A percentile compares a stretch with the other conserved stretches of the same genome.
phyloP scores from a whole-genome alignment of 2,329 filamentous ascomycete species.

The Colletotrichum brevisporum region DNA sequence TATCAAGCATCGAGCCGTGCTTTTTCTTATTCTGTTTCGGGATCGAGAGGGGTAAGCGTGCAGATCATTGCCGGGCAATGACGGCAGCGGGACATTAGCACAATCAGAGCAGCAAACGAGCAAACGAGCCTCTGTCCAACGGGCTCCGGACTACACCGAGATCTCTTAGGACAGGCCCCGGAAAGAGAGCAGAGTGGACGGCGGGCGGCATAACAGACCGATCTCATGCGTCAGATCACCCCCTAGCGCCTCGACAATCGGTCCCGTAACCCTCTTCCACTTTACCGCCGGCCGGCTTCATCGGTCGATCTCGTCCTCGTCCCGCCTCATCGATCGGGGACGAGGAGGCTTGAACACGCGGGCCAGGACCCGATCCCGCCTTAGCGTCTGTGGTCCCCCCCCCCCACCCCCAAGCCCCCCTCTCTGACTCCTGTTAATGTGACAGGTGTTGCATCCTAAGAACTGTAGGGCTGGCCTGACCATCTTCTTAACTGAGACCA shows the following conservation, averaged over 20 bases:
- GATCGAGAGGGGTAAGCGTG: no score
- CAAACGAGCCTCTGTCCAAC: background rate
- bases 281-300: slow-evolving; percentile 4
- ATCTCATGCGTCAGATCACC: background rate
- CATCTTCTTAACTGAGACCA: slow-evolving; percentile 26
- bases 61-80: slow-evolving; percentile 4
- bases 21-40: slow-evolving; percentile 29
- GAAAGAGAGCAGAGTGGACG: no score
- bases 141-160: background rate
- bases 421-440: slow-evolving; percentile 1
- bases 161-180: background rate
- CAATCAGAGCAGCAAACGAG: background rate
- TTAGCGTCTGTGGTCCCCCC: background rate
- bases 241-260: background rate
- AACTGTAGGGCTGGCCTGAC: slow-evolving; percentile 5
- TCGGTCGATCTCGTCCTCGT: slow-evolving; percentile 19
- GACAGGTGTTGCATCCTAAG: slow-evolving; percentile 8
- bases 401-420: no score
- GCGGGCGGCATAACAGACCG: background rate
- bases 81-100: background rate
- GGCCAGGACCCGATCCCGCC: background rate
- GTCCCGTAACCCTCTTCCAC: background rate
- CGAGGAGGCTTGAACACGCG: background rate
- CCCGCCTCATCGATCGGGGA: slow-evolving; percentile 19
- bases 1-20: background rate